phyloP scores from a whole-genome alignment of 176 grass and related monocot species.

The Oryza nivara region DNA sequence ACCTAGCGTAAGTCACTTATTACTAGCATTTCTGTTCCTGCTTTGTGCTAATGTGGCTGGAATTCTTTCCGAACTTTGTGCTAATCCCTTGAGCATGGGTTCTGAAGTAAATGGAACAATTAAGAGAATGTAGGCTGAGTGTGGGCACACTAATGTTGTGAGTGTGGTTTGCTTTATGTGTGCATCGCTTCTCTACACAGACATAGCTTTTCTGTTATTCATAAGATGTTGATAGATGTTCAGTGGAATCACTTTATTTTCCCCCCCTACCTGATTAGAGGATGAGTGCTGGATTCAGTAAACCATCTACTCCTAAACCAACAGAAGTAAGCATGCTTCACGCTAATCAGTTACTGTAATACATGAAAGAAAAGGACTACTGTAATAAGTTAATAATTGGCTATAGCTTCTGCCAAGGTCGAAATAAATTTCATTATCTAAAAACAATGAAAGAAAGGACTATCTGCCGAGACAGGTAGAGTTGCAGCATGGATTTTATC shows the following conservation, averaged over 20 bases:
- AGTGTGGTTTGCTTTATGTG: slow-evolving; percentile 46
- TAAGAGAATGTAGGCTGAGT: slow-evolving; percentile 40
- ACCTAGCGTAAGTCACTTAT: slow-evolving; percentile 24
- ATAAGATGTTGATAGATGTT: slow-evolving; percentile 50
- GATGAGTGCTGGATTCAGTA: slow-evolving; percentile 35
- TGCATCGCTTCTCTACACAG: slow-evolving; percentile 29
- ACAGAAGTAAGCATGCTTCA: slow-evolving; percentile 38
- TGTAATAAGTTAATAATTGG: too few species aligned
- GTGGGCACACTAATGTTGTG: slow-evolving; percentile 36
- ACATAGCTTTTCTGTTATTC: slow-evolving; percentile 36
- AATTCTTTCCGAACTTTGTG: background rate
- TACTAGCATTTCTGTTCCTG: slow-evolving; percentile 21
- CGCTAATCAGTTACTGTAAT: background rate
- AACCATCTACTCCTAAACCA: slow-evolving; percentile 19
- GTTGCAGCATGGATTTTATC: slow-evolving; percentile 32
- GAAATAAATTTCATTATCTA: too few species aligned
- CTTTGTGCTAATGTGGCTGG: background rate
- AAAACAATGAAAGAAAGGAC: background rate
- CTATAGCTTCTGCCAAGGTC: too few species aligned
- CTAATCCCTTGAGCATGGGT: slow-evolving; percentile 1
- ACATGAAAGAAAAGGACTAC: background rate
- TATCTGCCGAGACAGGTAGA: background rate
- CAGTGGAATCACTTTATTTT: slow-evolving; percentile 25
- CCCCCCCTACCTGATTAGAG: slow-evolving; percentile 19
- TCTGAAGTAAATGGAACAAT: slow-evolving; percentile 13